phyloP scores from a whole-genome alignment of 345 rosid genomes.

The Hibiscus tridactylites region DNA sequence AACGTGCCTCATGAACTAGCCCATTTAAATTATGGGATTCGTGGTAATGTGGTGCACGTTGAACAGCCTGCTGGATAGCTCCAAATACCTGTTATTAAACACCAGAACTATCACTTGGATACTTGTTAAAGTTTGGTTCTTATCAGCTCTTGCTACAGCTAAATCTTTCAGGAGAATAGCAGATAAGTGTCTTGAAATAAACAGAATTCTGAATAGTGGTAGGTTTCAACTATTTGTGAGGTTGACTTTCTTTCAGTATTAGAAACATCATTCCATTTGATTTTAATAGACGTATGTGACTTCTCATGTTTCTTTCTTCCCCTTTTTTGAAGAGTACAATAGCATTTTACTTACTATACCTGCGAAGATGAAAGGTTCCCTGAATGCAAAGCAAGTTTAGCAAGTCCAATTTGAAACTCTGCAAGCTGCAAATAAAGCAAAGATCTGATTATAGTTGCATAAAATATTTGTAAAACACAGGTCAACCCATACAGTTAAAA shows the following conservation, averaged over 20 bases:
- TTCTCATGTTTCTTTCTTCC: background rate
- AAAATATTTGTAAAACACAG: background rate
- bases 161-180: background rate
- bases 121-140: background rate
- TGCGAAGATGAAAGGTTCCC: constrained; percentile 72
- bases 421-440: constrained; percentile 55
- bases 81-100: constrained; percentile 61
- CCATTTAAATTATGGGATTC: constrained; percentile 88
- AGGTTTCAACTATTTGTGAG: background rate
- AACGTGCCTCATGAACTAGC: constrained; percentile 71
- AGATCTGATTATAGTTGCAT: constrained; percentile 1
- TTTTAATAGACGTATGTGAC: background rate
- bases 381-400: constrained; percentile 65
- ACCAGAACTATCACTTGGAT: constrained; percentile 8
- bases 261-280: background rate
- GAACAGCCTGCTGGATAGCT: constrained; percentile 85
- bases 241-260: background rate
- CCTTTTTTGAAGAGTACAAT: background rate
- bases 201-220: background rate
- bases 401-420: constrained; percentile 92
- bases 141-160: background rate
- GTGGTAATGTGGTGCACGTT: constrained; percentile 64
- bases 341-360: constrained; percentile 31
- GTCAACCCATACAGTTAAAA: background rate
- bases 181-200: background rate